These are phyloP conservation scores for Lachnellula arida DNA, from an alignment of 2,329 filamentous ascomycete genomes.

Conservation along the genomic window DNA sequence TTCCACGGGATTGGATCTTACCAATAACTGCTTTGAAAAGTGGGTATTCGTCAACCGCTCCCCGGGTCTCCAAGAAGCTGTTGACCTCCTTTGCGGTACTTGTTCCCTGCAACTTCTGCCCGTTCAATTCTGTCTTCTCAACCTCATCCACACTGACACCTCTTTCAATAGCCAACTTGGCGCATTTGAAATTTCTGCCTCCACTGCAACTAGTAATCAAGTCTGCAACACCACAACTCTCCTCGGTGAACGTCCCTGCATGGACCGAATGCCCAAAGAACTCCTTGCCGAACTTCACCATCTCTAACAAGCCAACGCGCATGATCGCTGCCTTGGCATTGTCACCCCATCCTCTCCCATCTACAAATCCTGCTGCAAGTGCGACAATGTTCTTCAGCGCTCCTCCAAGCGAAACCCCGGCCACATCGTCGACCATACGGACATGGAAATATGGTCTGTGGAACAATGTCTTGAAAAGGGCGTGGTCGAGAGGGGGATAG, in stretches of 20 bases:
- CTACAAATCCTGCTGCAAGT: constrained; percentile 88
- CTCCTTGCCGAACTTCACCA: constrained; percentile 90
- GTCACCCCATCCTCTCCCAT: constrained; percentile 94
- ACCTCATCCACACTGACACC: constrained; percentile 80
- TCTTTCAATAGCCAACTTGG: constrained; percentile 78
- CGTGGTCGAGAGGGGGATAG: constrained; percentile 83
- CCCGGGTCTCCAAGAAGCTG: constrained; percentile 75
- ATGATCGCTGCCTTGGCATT: constrained; percentile 99
- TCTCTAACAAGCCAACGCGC: constrained; percentile 91
- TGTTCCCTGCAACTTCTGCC: constrained; percentile 94
- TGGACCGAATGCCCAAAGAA: constrained; percentile 85
- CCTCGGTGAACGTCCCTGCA: constrained; percentile 88
- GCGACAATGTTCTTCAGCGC: constrained; percentile 97
- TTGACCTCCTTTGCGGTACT: constrained; percentile 89
- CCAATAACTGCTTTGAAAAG: constrained; percentile 82
- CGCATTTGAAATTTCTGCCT: constrained; percentile 90
- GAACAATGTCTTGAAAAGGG: constrained; percentile 79
- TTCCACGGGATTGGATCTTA: constrained; percentile 11
- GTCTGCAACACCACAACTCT: constrained; percentile 91
- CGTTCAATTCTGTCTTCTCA: constrained; percentile 85
- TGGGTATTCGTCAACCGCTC: constrained; percentile 78
- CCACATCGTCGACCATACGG: constrained; percentile 89
- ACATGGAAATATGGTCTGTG: constrained; percentile 98
- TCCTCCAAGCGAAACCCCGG: constrained; percentile 88
- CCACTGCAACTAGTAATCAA: constrained; percentile 91